A percentile compares a stretch with the other conserved stretches of the same genome.
phyloP scores from a whole-genome alignment of 768 basidiomycete species.

The Leccinum disarticulatum region DNA sequence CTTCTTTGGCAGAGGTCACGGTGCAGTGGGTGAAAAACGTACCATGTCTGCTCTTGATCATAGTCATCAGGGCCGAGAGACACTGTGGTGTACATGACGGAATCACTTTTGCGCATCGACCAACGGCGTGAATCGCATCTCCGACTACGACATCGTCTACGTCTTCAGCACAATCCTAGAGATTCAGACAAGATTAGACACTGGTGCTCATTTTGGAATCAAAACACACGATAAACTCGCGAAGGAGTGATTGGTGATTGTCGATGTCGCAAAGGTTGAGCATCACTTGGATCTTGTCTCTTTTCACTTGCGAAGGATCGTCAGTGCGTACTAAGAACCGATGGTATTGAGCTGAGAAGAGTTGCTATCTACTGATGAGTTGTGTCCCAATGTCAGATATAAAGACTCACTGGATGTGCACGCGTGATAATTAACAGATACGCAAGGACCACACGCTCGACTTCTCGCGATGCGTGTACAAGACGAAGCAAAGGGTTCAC shows the following conservation, averaged over 20 bases:
- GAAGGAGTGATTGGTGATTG: constrained; percentile 68
- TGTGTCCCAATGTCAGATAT: neutral
- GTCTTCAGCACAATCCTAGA: constrained; percentile 81
- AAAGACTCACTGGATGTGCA: constrained; percentile 58
- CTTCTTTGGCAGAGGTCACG: constrained; percentile 5
- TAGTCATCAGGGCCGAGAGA: constrained; percentile 69
- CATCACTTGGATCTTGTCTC: constrained; percentile 73
- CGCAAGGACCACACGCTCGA: constrained; percentile 71
- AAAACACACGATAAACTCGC: constrained; percentile 78
- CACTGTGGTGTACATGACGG: constrained; percentile 73
- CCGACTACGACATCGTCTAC: constrained; percentile 67
- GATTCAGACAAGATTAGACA: neutral
- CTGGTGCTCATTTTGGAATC: neutral
- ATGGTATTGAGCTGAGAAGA: constrained; percentile 62
- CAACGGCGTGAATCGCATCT: constrained; percentile 76
- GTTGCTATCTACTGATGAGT: constrained; percentile 23
- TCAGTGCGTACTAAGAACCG: constrained; percentile 69
- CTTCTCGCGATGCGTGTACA: constrained; percentile 64
- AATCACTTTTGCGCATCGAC: constrained; percentile 65
- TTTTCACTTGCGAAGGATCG: constrained; percentile 67
- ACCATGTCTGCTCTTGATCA: constrained; percentile 81
- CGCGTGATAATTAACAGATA: constrained; percentile 68
- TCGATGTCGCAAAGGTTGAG: constrained; percentile 62
- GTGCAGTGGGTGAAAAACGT: constrained; percentile 22
- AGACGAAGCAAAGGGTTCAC: constrained; percentile 75